Conservation (phyloP, 2,329 filamentous ascomycete genomes). For the Didymella segeticola region DNA sequence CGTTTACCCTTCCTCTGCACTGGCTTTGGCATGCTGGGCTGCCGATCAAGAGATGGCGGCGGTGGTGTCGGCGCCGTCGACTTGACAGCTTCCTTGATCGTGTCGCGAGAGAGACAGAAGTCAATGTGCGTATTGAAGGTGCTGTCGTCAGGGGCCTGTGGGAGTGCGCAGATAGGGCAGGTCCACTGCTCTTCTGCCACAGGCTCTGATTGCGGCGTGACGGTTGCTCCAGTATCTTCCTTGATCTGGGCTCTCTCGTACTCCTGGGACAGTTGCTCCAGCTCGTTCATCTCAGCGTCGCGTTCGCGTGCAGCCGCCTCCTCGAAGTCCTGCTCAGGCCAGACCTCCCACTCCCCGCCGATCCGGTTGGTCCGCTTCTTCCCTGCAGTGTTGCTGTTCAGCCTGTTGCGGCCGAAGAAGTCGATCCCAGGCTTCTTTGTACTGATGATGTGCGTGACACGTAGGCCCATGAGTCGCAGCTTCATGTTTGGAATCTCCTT, state of each 20-base stretch:
- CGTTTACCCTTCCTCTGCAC: conserved; percentile 39
- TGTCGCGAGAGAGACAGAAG: conserved; percentile 82
- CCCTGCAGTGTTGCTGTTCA: conserved; percentile 12
- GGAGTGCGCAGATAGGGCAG: conserved; percentile 85
- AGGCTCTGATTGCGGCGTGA: conserved; percentile 35
- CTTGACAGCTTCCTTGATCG: conserved; percentile 83
- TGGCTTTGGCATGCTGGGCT: conserved; percentile 18
- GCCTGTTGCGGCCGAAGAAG: conserved; percentile 72
- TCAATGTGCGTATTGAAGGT: conserved; percentile 93
- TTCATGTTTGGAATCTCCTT: conserved; percentile 82
- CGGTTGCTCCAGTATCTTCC: conserved; percentile 3
- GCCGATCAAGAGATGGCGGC: conserved; percentile 15
- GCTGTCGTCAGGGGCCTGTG: conserved; percentile 76
- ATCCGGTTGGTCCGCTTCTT: conserved; percentile 19
- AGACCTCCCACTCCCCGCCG: conserved; percentile 69
- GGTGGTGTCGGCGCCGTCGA: conserved; percentile 40
- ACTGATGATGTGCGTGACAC: conserved; percentile 86
- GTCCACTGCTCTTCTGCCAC: conserved; percentile 65
- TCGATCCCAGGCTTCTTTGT: conserved; percentile 81
- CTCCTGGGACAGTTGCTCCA: conserved; percentile 69
- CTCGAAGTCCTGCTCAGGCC: conserved; percentile 72
- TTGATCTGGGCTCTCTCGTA: conserved; percentile 37
- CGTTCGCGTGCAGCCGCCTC: conserved; percentile 65
- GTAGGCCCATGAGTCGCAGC: conserved; percentile 83
- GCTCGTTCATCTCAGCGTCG: conserved; percentile 66